Evolutionary conservation across 2,329 filamentous ascomycete species (phyloP).

Genomic region (Calycina herbarum): DNA sequence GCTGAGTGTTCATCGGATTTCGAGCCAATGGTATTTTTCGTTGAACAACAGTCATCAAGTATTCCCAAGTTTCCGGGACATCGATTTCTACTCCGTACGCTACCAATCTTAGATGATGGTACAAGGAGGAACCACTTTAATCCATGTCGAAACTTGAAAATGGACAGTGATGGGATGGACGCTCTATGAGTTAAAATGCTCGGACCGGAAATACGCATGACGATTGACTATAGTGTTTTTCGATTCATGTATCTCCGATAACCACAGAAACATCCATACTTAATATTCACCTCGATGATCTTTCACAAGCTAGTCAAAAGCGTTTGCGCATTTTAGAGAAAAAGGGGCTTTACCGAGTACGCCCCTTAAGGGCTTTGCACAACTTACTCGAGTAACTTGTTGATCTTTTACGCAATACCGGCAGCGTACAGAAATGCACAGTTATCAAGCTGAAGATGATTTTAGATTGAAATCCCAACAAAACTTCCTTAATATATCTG

Average conservation of each 20-base stretch:
- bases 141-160: neutral
- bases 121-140: neutral
- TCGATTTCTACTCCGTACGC: neutral
- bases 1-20: too few species aligned
- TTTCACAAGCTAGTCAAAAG: neutral
- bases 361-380: neutral
- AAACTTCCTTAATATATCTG: neutral
- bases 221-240: neutral
- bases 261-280: neutral
- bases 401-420: too few species aligned
- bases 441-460: neutral
- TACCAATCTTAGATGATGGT: neutral
- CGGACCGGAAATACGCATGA: neutral
- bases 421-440: neutral
- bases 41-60: neutral
- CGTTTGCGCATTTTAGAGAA: neutral
- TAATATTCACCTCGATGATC: neutral
- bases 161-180: neutral
- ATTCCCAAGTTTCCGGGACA: neutral
- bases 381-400: too few species aligned
- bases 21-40: too few species aligned
- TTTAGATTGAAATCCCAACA: neutral
- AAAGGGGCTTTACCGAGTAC: slow-evolving; percentile 2
- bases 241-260: neutral
- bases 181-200: neutral